Evolutionary conservation across 192 early-diverging fungal species (phyloP), one percentile per base, ranked within the genome.

Genomic region (Neocallimastix lanati): DNA sequence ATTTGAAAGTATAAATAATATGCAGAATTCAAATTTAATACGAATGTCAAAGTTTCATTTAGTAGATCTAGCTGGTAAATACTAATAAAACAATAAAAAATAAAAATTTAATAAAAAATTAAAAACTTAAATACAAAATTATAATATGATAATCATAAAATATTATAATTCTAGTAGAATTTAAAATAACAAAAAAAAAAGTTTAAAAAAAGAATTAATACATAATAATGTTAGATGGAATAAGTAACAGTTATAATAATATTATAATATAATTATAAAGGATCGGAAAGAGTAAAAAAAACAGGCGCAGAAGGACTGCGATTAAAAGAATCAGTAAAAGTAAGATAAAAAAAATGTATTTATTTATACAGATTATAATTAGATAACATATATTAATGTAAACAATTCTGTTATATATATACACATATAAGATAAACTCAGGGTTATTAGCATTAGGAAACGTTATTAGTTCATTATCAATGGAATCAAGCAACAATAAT

Each of bases 301-400:
- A 33, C 37, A 4, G 37, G 29, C 0, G 37, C 37, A 67, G 85
- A 85, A 81, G 88, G 88, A 12, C 80, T 88, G 15, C 29, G 88
- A 33, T 82, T 88, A 28, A 87, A 86, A 80, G 88, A 89, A 78
- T 86, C 87, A 15, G 84, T 89, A 58, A 89, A 89, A 81, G 82
- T 82, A 82, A 3, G n/a, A n/a, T n/a, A n/a, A n/a, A n/a, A n/a
- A n/a, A n/a, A n/a, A n/a, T n/a, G n/a, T n/a, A n/a, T n/a, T n/a
- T n/a, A n/a, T n/a, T n/a, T n/a, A n/a, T n/a, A n/a, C n/a, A n/a
- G n/a, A n/a, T n/a, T n/a, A n/a, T n/a, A n/a, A n/a, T n/a, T n/a
- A n/a, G n/a, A n/a, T n/a, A n/a, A n/a, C n/a, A n/a, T n/a, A n/a
- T n/a, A n/a, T n/a, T n/a, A n/a, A n/a, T n/a, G n/a, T n/a, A n/a